Evolutionary conservation across 768 basidiomycete genomes (phyloP).

Genomic region (Trametes punicea): DNA sequence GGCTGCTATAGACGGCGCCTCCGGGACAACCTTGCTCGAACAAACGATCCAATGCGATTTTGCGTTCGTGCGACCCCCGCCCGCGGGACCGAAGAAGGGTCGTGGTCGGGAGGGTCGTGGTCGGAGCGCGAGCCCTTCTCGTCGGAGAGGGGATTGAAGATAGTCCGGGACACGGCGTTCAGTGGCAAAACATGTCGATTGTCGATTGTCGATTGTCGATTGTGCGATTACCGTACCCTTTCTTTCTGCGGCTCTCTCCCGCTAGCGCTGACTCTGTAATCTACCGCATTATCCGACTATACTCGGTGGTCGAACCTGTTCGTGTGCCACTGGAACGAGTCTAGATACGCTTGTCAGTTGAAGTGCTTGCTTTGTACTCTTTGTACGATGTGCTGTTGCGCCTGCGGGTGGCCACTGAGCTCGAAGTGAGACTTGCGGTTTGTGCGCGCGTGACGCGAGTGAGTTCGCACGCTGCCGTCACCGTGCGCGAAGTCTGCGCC

Average conservation of each 20-base stretch:
- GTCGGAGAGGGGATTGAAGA: constrained; percentile 37
- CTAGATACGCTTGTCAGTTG: not conserved
- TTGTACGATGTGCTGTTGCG: not conserved
- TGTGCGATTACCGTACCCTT: constrained; percentile 5
- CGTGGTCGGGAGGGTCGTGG: constrained; percentile 59
- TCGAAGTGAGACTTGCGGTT: too few relatives aligned
- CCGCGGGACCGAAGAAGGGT: constrained; percentile 77
- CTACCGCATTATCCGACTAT: not conserved
- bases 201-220: constrained; percentile 4
- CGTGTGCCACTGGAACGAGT: not conserved
- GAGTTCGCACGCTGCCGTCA: constrained; percentile 17
- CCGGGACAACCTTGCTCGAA: constrained; percentile 79
- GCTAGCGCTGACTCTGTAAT: constrained; percentile 6
- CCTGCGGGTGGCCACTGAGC: too few relatives aligned
- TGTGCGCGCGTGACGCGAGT: constrained; percentile 9
- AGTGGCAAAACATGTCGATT: too few relatives aligned
- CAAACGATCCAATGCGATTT: constrained; percentile 89
- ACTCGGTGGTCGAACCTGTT: not conserved
- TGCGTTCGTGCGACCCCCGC: constrained; percentile 84
- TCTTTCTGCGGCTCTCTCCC: not conserved
- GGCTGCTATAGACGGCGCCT: constrained; percentile 87
- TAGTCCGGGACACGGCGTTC: too few relatives aligned
- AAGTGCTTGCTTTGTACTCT: not conserved
- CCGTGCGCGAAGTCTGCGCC: constrained; percentile 4
- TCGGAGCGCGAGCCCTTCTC: constrained; percentile 78